Conservation (phyloP, 202 grass and related monocot species). For the Elaeis oleifera region DNA sequence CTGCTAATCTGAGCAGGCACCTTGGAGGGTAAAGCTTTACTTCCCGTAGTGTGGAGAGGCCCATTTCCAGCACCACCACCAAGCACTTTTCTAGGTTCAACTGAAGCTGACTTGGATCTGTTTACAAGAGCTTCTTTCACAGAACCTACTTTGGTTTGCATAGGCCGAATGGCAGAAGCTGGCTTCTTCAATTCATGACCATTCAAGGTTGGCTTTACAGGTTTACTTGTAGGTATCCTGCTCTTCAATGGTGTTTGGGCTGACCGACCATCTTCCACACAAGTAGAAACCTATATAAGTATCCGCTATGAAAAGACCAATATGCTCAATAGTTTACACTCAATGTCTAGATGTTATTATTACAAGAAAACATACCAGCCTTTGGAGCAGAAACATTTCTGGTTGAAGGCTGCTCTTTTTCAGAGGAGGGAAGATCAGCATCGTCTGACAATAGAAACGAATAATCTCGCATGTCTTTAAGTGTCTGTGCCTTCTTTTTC, state of each 20-base stretch:
- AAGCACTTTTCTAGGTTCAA: slow-evolving; percentile 29
- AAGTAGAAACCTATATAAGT: slow-evolving; percentile 26
- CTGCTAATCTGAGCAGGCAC: slow-evolving; percentile 29
- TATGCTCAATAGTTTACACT: background rate
- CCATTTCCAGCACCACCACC: slow-evolving; percentile 38
- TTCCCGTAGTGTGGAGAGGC: slow-evolving; percentile 20
- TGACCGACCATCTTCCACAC: slow-evolving; percentile 20
- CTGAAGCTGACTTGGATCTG: slow-evolving; percentile 26
- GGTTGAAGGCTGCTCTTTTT: slow-evolving; percentile 32
- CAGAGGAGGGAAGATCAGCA: slow-evolving; percentile 45
- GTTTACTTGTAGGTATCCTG: slow-evolving; percentile 31
- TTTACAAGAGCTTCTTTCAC: slow-evolving; percentile 27
- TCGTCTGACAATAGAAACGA: slow-evolving; percentile 92
- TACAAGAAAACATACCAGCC: slow-evolving; percentile 34
- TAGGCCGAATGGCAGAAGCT: slow-evolving; percentile 23
- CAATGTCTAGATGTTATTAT: background rate
- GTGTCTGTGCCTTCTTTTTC: slow-evolving; percentile 77
- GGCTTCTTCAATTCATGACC: slow-evolving; percentile 39
- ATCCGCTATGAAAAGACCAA: slow-evolving; percentile 17
- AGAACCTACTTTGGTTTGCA: slow-evolving; percentile 29
- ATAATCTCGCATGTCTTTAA: slow-evolving; percentile 89
- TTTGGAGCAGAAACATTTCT: slow-evolving; percentile 34
- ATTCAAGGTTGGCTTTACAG: slow-evolving; percentile 24
- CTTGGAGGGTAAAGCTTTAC: slow-evolving; percentile 36
- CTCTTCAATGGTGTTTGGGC: slow-evolving; percentile 33